Evolutionary conservation across 306 rosid species (phyloP), one percentile per base, ranked within the genome.

Genomic region (Ziziphus jujuba): DNA sequence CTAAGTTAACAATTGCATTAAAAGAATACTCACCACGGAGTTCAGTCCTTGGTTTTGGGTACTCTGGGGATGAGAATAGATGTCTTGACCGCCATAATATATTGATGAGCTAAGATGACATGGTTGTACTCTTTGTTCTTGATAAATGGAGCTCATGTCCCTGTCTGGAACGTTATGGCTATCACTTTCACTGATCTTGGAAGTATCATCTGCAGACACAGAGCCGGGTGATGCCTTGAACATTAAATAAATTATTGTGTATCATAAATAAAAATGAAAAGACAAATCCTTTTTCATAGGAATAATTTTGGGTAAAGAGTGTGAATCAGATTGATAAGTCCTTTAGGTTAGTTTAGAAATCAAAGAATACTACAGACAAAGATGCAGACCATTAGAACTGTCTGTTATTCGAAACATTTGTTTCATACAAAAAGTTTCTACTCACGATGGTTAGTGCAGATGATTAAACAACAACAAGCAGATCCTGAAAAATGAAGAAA

Each of bases 41-140:
- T 78, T 80, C 9, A 28, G 67, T 69, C 31, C 84, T 0, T 81
- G 54, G 65, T 68, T 77, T 11, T 75, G 78, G 24, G 87, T 35
- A 68, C 57, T 80, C 71, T 72, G 87, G 56, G 95, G 89, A 49
- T 54, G 82, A 69, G 79, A 71, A 62, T 82, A 90, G 34, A 88
- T 25, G 59, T 93, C 99, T 67, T 82, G 97, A 74, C 97, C 99
- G 53, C 99, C 97, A 66, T 93, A 93, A 49, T 85, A 87, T 82
- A 93, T 88, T 50, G 99, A 93, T 63, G 97, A 93, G 47, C 97
- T 87, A 65, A 93, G 91, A 43, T 80, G 89, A 73, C 97, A 93
- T 49, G 97, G 99, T 36, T 87, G 90, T 45, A 78, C 81, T 80
- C 81, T 82, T 68, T 93, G 95, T 6, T 93, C 96, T 63, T 77